Conservation (phyloP, 176 grass and related monocot genomes). For the Oryza glaberrima region DNA sequence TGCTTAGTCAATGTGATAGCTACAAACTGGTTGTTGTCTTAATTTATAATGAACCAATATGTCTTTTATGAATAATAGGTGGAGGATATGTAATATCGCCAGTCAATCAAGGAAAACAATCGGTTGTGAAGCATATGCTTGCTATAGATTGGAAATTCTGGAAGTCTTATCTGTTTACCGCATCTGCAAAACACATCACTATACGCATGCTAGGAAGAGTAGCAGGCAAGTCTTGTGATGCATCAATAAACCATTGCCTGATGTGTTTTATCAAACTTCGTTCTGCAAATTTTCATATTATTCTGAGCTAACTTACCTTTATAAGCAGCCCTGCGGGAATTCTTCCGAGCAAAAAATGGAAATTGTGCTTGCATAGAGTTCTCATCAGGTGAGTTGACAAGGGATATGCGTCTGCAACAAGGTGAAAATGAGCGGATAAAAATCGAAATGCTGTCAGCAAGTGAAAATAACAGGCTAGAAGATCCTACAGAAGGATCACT, state of each 20-base stretch:
- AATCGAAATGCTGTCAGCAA: conserved; percentile 60
- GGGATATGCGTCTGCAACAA: conserved; percentile 51
- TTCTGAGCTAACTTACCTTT: conserved; percentile 9
- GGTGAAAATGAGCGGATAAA: conserved; percentile 55
- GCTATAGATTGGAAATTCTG: conserved; percentile 99
- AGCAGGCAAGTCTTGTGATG: conserved; percentile 65
- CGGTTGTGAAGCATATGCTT: conserved; percentile 98
- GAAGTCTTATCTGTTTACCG: conserved; percentile 82
- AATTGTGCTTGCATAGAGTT: conserved; percentile 73
- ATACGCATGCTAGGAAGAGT: conserved; percentile 85
- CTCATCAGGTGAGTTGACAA: conserved; percentile 76
- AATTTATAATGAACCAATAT: conserved; percentile 34
- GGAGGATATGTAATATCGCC: conserved; percentile 97
- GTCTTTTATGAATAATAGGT: conserved; percentile 55
- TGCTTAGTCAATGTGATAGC: conserved; percentile 21
- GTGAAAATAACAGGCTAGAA: conserved; percentile 49
- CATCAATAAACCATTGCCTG: conserved; percentile 32
- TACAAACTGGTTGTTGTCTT: not conserved
- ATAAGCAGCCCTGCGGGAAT: conserved; percentile 81
- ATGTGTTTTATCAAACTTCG: conserved; percentile 1
- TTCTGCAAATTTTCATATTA: conserved; percentile 17
- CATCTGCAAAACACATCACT: conserved; percentile 80
- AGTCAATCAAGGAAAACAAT: conserved; percentile 86
- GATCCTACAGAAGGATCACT: conserved; percentile 51
- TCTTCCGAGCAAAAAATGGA: conserved; percentile 86